Percentiles rank a stretch among this genome's conserved stretches.
phyloP scores from a whole-genome alignment of 163 green algal species.

The Picocystis sp. region DNA sequence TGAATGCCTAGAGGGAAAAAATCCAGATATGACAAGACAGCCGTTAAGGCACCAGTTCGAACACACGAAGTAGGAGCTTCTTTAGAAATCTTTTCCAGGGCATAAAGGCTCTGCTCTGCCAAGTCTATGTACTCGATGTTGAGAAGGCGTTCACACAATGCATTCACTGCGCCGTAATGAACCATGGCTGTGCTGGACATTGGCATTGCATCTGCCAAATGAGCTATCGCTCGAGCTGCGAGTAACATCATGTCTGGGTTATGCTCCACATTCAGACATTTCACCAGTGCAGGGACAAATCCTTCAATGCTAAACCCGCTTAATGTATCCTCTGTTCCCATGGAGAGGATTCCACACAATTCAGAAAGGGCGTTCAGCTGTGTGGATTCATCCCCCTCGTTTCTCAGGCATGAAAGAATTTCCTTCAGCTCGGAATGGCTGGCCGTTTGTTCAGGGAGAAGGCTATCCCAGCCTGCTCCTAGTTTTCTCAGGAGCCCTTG shows the following conservation, averaged over 20 bases:
- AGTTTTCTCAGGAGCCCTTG: slow-evolving; percentile 74
- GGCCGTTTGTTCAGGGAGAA: slow-evolving; percentile 35
- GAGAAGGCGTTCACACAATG: slow-evolving; percentile 65
- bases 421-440: slow-evolving; percentile 33
- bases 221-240: slow-evolving; percentile 70
- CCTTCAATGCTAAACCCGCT: slow-evolving; percentile 55
- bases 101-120: slow-evolving; percentile 75
- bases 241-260: slow-evolving; percentile 87
- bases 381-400: slow-evolving; percentile 48
- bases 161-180: slow-evolving; percentile 56
- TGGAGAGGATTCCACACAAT: slow-evolving; percentile 79
- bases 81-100: slow-evolving; percentile 79
- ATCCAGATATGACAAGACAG: slow-evolving; percentile 79
- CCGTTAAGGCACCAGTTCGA: slow-evolving; percentile 56
- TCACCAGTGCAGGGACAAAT: slow-evolving; percentile 67
- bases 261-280: slow-evolving; percentile 51
- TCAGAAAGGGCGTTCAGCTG: slow-evolving; percentile 63
- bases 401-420: slow-evolving; percentile 56
- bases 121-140: slow-evolving; percentile 96
- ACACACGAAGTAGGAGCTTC: slow-evolving; percentile 56
- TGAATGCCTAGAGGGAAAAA: slow-evolving; percentile 93
- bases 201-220: slow-evolving; percentile 78
- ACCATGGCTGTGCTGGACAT: slow-evolving; percentile 55
- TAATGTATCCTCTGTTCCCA: slow-evolving; percentile 71
- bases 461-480: slow-evolving; percentile 67